phyloP scores from a whole-genome alignment of 2,329 filamentous ascomycete species.

The Mycosphaerella arachidis region DNA sequence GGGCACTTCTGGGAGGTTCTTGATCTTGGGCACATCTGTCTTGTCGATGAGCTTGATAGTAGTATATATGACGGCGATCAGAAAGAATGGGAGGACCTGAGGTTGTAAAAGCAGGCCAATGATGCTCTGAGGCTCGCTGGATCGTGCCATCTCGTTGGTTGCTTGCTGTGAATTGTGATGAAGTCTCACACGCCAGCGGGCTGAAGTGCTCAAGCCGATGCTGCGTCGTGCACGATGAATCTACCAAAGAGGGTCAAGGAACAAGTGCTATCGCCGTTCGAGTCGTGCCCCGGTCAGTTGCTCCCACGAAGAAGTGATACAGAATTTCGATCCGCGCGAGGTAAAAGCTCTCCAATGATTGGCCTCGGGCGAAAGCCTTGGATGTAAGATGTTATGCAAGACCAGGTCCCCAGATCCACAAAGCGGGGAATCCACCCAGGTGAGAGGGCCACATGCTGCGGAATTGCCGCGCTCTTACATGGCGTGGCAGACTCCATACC shows the following conservation, averaged over 20 bases:
- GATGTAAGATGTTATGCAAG: background rate
- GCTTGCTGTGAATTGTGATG: background rate
- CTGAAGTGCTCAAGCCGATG: background rate
- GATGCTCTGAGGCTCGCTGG: conserved; percentile 25
- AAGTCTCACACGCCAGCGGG: background rate
- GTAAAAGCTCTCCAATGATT: conserved; percentile 15
- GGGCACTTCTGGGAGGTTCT: conserved; percentile 45
- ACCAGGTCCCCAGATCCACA: conserved; percentile 1
- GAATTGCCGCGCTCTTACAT: conserved; percentile 1
- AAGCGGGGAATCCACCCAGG: background rate
- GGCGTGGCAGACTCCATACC: background rate
- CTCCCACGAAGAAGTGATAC: background rate
- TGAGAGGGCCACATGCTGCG: background rate
- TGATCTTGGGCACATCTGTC: conserved; percentile 48
- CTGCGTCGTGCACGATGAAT: background rate
- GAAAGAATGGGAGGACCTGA: conserved; percentile 40
- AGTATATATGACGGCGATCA: conserved; percentile 39
- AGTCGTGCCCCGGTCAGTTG: background rate
- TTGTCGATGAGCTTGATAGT: conserved; percentile 40
- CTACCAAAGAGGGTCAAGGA: background rate
- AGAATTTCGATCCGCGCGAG: conserved; percentile 7
- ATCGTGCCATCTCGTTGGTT: conserved; percentile 22
- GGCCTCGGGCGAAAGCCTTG: background rate
- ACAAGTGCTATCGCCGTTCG: background rate
- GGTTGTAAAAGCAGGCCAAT: conserved; percentile 32